These are phyloP conservation scores for Yamadazyma conglobata DNA, from an alignment of 1,139 yeast species.

Conservation along the genomic window DNA sequence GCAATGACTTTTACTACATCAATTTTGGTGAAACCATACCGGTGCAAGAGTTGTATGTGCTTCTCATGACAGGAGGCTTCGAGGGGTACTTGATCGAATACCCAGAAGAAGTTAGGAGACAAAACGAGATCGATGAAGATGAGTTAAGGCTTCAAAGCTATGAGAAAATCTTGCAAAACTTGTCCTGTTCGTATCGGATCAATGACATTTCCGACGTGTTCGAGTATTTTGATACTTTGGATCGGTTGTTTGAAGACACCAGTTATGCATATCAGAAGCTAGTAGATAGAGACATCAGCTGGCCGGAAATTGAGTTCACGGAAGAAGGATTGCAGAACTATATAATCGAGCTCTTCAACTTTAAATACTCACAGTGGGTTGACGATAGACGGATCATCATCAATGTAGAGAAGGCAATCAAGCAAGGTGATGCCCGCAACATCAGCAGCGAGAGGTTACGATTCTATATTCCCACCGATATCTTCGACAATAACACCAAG, in stretches of 20 bases:
- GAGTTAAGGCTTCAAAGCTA: slow-evolving; percentile 1
- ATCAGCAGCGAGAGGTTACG: not conserved
- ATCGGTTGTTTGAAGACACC: slow-evolving; percentile 4
- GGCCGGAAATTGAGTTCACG: slow-evolving; percentile 3
- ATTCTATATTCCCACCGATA: not conserved
- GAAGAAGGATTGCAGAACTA: slow-evolving; percentile 4
- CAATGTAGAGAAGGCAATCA: slow-evolving; percentile 1
- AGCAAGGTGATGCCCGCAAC: not conserved
- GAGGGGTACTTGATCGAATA: not conserved
- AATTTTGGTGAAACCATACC: not conserved
- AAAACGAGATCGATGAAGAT: not conserved
- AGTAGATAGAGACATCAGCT: not conserved
- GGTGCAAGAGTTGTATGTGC: not conserved
- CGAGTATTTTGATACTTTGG: slow-evolving; percentile 5
- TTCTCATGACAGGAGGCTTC: slow-evolving; percentile 2
- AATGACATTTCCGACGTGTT: slow-evolving; percentile 6
- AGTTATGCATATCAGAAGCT: slow-evolving; percentile 3
- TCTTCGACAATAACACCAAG: slow-evolving; percentile 2
- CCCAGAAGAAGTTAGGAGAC: not conserved
- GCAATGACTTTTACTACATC: slow-evolving; percentile 1
- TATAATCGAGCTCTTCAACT: slow-evolving; percentile 8
- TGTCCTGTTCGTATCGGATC: slow-evolving; percentile 3
- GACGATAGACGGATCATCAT: slow-evolving; percentile 7
- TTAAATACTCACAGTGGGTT: slow-evolving; percentile 9
- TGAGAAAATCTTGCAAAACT: not conserved